Evolutionary conservation across 257 asterid species (phyloP).

Genomic region (Petunia axillaris): DNA sequence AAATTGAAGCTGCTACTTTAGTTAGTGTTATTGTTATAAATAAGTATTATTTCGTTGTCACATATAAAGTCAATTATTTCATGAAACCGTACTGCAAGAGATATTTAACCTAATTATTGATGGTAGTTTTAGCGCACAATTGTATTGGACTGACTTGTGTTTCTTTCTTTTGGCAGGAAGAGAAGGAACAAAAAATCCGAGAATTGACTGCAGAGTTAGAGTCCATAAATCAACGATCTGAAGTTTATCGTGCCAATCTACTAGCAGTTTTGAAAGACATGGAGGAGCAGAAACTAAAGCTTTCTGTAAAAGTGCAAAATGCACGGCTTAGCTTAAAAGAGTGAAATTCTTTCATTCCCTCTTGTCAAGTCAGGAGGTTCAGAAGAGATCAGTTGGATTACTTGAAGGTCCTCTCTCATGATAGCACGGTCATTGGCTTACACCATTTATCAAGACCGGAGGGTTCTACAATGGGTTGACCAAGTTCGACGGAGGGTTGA

Average conservation of each 20-base stretch:
- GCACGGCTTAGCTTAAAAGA: conserved; percentile 85
- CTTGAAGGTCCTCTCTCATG: not conserved
- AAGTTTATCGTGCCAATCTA: conserved; percentile 78
- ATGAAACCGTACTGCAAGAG: not conserved
- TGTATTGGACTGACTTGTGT: not conserved
- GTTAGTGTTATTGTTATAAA: too few species aligned
- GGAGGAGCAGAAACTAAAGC: conserved; percentile 93
- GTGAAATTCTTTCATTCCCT: conserved; percentile 34
- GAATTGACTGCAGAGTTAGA: conserved; percentile 64
- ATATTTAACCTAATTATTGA: not conserved
- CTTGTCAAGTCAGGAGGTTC: not conserved
- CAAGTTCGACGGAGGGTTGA: too few species aligned
- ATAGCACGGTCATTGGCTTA: too few species aligned
- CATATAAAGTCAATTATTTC: not conserved
- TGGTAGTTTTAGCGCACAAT: not conserved
- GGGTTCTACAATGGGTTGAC: too few species aligned
- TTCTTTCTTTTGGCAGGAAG: conserved; percentile 57
- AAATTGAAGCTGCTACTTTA: not conserved
- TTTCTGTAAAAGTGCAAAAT: conserved; percentile 88
- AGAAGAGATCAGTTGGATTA: too few species aligned
- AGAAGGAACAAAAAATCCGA: conserved; percentile 72
- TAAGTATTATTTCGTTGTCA: too few species aligned
- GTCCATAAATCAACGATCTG: conserved; percentile 57
- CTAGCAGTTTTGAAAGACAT: conserved; percentile 75
- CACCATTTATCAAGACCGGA: too few species aligned